A percentile compares a stretch with the other conserved stretches of the same genome.
Evolutionary conservation across 345 rosid species (phyloP).

Genomic region (Turnera subulata): DNA sequence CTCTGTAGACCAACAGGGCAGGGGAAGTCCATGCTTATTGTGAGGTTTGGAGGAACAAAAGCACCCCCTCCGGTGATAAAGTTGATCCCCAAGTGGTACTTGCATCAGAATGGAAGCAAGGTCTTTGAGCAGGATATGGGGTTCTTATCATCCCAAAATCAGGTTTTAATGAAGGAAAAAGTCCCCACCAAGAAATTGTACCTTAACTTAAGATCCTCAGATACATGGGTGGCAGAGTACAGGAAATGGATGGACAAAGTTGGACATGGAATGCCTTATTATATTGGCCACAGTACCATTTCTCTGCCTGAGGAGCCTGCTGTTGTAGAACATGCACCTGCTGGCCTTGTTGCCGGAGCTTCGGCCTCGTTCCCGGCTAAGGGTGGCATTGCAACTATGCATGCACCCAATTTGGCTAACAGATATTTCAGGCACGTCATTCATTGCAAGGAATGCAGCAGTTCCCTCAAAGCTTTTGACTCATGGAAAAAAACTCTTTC

Average conservation of each 20-base stretch:
- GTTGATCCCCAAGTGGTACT: constrained; percentile 71
- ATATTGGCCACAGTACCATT: constrained; percentile 75
- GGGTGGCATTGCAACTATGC: constrained; percentile 70
- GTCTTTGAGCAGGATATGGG: constrained; percentile 98
- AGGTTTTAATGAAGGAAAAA: constrained; percentile 70
- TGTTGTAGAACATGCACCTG: constrained; percentile 86
- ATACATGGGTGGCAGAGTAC: constrained; percentile 88
- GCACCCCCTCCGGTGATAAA: constrained; percentile 42
- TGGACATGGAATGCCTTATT: constrained; percentile 97
- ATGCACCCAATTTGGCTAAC: constrained; percentile 77
- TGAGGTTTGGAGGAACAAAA: constrained; percentile 71
- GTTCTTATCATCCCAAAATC: constrained; percentile 82
- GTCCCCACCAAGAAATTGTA: constrained; percentile 81
- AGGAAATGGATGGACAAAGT: constrained; percentile 98
- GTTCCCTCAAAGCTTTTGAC: constrained; percentile 46
- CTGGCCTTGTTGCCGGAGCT: constrained; percentile 67
- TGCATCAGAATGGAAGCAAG: constrained; percentile 82
- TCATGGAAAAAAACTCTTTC: constrained; percentile 59
- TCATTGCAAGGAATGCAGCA: constrained; percentile 81
- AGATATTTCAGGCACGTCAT: constrained; percentile 80
- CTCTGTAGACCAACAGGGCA: constrained; percentile 96
- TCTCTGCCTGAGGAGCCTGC: constrained; percentile 67
- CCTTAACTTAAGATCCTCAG: constrained; percentile 69
- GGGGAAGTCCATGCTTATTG: constrained; percentile 95
- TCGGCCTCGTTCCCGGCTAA: constrained; percentile 77